Evolutionary conservation across 805 yeast genomes (phyloP), one percentile per base, ranked within the genome.

Genomic region (Komagataella pastoris): DNA sequence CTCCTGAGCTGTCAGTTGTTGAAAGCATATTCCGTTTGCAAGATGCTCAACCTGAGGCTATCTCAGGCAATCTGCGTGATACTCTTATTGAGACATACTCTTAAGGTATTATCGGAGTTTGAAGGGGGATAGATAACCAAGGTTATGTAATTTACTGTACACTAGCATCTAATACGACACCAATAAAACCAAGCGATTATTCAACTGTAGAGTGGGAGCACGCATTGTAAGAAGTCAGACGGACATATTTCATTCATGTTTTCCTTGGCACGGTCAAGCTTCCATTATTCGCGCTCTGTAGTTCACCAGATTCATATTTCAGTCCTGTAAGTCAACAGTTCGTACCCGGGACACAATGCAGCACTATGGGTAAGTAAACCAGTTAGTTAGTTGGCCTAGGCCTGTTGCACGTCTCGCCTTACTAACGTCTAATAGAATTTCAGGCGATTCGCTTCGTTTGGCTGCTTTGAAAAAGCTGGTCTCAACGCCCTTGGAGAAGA

Each of bases 1-100:
- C 99, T 49, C 97, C 99, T 49, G 99, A 93, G 71, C 76, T 93
- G 64, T 88, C 96, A 60, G 99, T 93, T 54, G 80, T 93, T 58
- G 99, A 95, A 74, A 85, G 95, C 66, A 95, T 93, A 60, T 95
- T 91, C 81, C 84, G 88, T 72, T 75, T 88, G 60, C 95, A 88
- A 68, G 96, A 88, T 63, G 91, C 89, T 56, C 87, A 85, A 65
- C 96, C 95, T 56, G 93, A 86, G 56, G 75, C 90, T 53, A 87
- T 88, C 56, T 76, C 88, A 52, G 86, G 88, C 60, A 80, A 85
- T 73, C 77, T 88, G 71, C 84, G 96, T 72, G 96, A 88, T 65
- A 88, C 96, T 53, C 79, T 88, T 68, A 88, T 88, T 65, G 96
- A 88, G 75, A 88, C 96, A 50, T 88, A 88, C 70, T 83, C 93